Base-by-base conservation (phyloP, 1,284 basidiomycete species). In the Cryptococcus wingfieldii region DNA sequence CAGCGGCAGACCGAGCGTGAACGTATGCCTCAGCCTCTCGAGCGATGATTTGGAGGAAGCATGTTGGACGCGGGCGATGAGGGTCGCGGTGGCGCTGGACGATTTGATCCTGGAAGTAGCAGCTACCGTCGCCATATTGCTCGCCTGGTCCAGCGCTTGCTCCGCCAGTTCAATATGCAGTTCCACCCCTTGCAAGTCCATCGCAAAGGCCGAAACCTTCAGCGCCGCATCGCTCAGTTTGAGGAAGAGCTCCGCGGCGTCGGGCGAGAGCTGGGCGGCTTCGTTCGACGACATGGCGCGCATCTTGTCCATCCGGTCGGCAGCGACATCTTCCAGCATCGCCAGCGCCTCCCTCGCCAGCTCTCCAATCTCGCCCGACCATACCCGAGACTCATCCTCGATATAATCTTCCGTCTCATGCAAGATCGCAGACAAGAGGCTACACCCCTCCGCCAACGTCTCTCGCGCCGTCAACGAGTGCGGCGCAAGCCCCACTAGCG, bases 131-230 rank as follows among this genome's bases (percentile, higher is more conserved):
- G 73, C 71, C 74, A 75, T 74, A 56, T 75, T 73, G 37, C 70
- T 70, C 12, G 75, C 74, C 55, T 75, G 74, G 50, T 76, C 74
- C 9, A 76, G 63, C 13, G 74, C 72, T 48, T 74, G 69, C 52
- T 75, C 74, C 38, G 72, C 67, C 4, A 76, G 58, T 53, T 72
- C 72, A 53, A 71, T 58, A 46, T 74, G 65, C 9, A 60, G 48
- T 14, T 76, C 72, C 18, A 72, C 72, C 2, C 61, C 60, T n/a
- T 57, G 54, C 25, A 67, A 42, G 43, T 71, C 71, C n/a, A 44
- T 49, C 14, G 68, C 64, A 31, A 69, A 62, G 5, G 61, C 53
- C 1, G 68, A 66, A 23, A 71, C 70, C 27, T 58, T 59, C 42
- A 70, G 61, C 2, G 70, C 71, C 1, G 67, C 67, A 16, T 65